Base-by-base conservation (phyloP, 805 yeast genomes). In the Wickerhamiella shivajii region DNA sequence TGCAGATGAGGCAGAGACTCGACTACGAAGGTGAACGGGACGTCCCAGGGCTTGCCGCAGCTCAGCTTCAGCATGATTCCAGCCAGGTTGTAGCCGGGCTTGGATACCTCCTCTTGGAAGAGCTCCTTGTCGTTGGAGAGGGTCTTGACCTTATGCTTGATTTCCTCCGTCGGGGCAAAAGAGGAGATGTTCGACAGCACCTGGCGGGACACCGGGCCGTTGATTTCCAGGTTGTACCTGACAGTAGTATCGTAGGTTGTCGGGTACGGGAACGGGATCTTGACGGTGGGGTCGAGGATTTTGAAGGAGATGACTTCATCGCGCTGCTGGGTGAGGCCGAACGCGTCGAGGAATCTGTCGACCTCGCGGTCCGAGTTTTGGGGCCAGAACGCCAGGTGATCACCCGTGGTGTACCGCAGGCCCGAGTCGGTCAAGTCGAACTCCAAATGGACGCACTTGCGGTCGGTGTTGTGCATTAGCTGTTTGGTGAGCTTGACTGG, bases 311-410 rank as follows among this genome's bases (percentile, higher is more conserved):
- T 69, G 6, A 77, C 77, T 3, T 53, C 50, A 31, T 71, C 64
- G 38, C 63, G 61, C 46, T 69, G 70, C 20, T 53, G 63, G 10
- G 55, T 47, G 38, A 85, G 63, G 21, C 69, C 75, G 35, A 87
- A 71, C 5, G 78, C 73, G 29, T 58, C 45, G 39, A 77, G 59
- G 45, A 90, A 77, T 27, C 64, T 61, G n/a, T 60, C 64, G 21
- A 84, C 75, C 46, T 78, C 71, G 52, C 74, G 81, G 49, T 75
- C 64, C 2, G 93, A 63, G 57, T 87, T 87, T 16, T 90, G 80
- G 22, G 96, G 90, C 92, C 95, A 81, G 37, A 90, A 63, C 11
- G 94, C 97, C 41, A 90, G 59, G 58, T 87, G 97, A 54, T 87
- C 98, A 56, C 98, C 98, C 3, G 98, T 87, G 30, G 87, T 64